Conservation (phyloP, 169 alveolate genomes). For the Babesia bigemina region DNA sequence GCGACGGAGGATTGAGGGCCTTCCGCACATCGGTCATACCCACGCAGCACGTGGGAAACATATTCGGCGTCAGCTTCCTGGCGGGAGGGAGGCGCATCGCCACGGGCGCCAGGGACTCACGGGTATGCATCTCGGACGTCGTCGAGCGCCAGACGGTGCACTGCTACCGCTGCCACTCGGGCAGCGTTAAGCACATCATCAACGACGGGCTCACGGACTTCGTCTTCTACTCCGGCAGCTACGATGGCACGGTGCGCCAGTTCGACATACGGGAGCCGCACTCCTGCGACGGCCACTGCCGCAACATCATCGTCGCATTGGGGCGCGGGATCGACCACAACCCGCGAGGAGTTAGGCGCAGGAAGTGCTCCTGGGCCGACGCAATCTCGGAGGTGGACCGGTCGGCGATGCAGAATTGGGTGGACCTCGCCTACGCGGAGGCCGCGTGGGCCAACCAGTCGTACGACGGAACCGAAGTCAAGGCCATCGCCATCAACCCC, state of each 20-base stretch:
- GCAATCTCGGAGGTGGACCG: background rate
- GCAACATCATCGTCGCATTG: constrained; percentile 23
- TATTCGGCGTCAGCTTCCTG: constrained; percentile 68
- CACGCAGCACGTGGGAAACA: constrained; percentile 52
- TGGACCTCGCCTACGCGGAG: constrained; percentile 24
- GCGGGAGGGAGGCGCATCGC: constrained; percentile 36
- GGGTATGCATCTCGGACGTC: constrained; percentile 18
- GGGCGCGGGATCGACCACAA: background rate
- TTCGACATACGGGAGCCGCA: constrained; percentile 36
- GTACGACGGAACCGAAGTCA: constrained; percentile 40
- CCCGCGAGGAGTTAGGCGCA: background rate
- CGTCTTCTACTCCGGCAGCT: constrained; percentile 17
- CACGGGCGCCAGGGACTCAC: constrained; percentile 30
- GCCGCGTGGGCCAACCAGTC: constrained; percentile 33
- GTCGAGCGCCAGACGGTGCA: background rate
- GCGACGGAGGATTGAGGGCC: background rate
- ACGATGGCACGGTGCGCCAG: constrained; percentile 41
- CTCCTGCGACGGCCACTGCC: constrained; percentile 8
- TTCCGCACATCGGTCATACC: background rate
- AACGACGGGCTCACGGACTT: constrained; percentile 26
- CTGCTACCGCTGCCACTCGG: constrained; percentile 23
- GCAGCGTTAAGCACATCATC: constrained; percentile 30
- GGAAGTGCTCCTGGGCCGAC: constrained; percentile 10
- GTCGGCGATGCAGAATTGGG: constrained; percentile 4
- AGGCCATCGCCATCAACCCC: constrained; percentile 70